A percentile compares a stretch with the other conserved stretches of the same genome.
Evolutionary conservation across 768 basidiomycete genomes (phyloP).

Genomic region (Boletus rubescentipes): DNA sequence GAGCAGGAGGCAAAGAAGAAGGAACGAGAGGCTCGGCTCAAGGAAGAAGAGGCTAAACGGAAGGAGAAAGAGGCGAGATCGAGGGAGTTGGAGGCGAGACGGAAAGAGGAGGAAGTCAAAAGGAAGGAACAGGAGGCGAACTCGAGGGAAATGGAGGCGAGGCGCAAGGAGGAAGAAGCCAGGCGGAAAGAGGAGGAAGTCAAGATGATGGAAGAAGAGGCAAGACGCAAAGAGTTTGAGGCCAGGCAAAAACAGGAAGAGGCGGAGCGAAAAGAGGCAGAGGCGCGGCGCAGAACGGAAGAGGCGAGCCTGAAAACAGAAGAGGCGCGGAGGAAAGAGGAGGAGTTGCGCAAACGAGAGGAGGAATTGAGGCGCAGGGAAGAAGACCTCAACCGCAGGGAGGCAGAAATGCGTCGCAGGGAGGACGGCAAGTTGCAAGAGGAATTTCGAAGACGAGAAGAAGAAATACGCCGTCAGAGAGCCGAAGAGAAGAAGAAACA

Average conservation of each 20-base stretch:
- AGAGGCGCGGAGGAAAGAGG: constrained; percentile 26
- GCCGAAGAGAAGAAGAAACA: constrained; percentile 32
- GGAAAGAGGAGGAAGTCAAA: constrained; percentile 21
- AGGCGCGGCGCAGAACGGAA: constrained; percentile 26
- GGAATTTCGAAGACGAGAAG: constrained; percentile 32
- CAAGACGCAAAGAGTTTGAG: constrained; percentile 30
- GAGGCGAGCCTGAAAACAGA: constrained; percentile 26
- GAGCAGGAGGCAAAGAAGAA: constrained; percentile 22
- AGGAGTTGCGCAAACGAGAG: constrained; percentile 25
- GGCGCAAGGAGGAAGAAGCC: constrained; percentile 30
- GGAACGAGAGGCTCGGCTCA: constrained; percentile 18
- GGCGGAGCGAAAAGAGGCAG: constrained; percentile 31
- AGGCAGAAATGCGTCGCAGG: constrained; percentile 32
- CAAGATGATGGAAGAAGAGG: constrained; percentile 26
- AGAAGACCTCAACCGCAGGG: constrained; percentile 32
- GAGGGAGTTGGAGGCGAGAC: constrained; percentile 21
- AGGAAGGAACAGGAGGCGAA: constrained; percentile 29
- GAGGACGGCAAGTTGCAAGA: constrained; percentile 28
- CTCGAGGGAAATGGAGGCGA: constrained; percentile 28
- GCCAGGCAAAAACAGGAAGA: constrained; percentile 31
- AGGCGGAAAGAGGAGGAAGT: constrained; percentile 29
- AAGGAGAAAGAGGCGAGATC: constrained; percentile 29
- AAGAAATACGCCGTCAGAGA: constrained; percentile 31
- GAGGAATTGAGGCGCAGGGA: constrained; percentile 32
- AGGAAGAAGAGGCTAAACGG: constrained; percentile 27